Evolutionary conservation across 2,329 filamentous ascomycete genomes (phyloP).

Genomic region (Sordariomycetes sp.): DNA sequence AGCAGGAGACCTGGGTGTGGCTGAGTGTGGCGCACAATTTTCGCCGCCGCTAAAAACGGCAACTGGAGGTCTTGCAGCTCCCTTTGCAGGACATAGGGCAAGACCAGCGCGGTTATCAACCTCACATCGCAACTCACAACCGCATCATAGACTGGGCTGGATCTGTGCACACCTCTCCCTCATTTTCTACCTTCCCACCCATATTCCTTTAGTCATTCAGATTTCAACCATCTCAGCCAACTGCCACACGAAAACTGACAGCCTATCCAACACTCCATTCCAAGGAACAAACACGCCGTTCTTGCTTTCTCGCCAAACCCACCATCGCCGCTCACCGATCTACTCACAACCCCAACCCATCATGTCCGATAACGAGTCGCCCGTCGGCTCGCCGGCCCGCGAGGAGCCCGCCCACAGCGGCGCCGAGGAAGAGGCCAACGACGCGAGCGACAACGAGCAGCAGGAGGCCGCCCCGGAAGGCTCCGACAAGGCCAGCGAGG

Average conservation of each 20-base stretch:
- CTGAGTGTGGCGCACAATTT: neutral
- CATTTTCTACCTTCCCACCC: neutral
- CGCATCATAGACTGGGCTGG: neutral
- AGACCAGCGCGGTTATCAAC: neutral
- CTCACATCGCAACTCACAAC: neutral
- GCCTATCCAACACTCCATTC: neutral
- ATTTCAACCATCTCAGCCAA: neutral
- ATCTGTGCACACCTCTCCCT: neutral
- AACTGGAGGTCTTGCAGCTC: neutral
- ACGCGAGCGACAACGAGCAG: constrained; percentile 15
- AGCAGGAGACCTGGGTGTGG: neutral
- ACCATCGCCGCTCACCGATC: neutral
- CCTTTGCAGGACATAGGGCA: neutral
- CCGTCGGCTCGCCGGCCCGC: constrained; percentile 22
- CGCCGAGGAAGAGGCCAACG: constrained; percentile 1
- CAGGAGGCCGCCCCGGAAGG: constrained; percentile 28
- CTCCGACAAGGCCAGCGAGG: constrained; percentile 17
- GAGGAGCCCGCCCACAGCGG: neutral
- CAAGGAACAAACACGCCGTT: neutral
- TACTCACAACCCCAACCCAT: constrained; percentile 4
- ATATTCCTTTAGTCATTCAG: neutral
- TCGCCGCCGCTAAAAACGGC: neutral
- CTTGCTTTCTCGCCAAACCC: neutral
- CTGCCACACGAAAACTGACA: neutral
- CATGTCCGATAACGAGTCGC: constrained; percentile 38